Evolutionary conservation across 2,329 filamentous ascomycete species (phyloP).

Genomic region (Hortaea werneckii): DNA sequence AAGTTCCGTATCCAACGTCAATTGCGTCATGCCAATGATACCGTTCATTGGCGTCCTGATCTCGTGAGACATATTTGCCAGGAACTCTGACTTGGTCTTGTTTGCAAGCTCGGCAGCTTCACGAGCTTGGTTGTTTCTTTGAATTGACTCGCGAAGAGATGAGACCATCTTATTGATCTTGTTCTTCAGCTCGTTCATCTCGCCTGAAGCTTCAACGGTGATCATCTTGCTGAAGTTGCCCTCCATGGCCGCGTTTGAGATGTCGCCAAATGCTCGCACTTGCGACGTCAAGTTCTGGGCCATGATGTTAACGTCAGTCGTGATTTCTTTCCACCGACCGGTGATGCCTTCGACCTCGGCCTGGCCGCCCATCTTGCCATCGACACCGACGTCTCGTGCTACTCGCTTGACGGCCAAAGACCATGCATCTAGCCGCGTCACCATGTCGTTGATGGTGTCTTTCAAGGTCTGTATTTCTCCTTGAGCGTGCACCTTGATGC

Average conservation of each 20-base stretch:
- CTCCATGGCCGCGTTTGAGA: constrained; percentile 94
- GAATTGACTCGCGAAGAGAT: constrained; percentile 88
- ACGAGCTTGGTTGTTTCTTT: constrained; percentile 88
- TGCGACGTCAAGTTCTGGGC: constrained; percentile 76
- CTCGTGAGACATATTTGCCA: constrained; percentile 98
- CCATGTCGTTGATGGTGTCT: constrained; percentile 98
- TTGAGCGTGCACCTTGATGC: constrained; percentile 89
- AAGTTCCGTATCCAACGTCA: constrained; percentile 86
- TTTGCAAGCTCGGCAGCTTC: constrained; percentile 94
- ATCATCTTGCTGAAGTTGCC: constrained; percentile 96
- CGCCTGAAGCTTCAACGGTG: constrained; percentile 91
- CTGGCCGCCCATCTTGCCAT: constrained; percentile 97
- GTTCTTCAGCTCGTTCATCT: constrained; percentile 97
- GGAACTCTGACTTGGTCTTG: constrained; percentile 95
- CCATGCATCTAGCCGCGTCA: constrained; percentile 87
- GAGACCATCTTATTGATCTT: constrained; percentile 99
- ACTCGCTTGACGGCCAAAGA: constrained; percentile 93
- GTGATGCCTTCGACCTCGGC: constrained; percentile 88
- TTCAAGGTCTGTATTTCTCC: constrained; percentile 91
- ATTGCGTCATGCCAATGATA: constrained; percentile 95
- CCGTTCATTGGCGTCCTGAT: constrained; percentile 97
- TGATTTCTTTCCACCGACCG: constrained; percentile 96
- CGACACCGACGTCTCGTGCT: constrained; percentile 90
- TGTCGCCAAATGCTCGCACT: constrained; percentile 94
- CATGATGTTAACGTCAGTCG: constrained; percentile 93